A percentile compares a stretch with the other conserved stretches of the same genome.
Conservation (phyloP, 768 basidiomycete species). For the Udeniomyces megalosporus region DNA sequence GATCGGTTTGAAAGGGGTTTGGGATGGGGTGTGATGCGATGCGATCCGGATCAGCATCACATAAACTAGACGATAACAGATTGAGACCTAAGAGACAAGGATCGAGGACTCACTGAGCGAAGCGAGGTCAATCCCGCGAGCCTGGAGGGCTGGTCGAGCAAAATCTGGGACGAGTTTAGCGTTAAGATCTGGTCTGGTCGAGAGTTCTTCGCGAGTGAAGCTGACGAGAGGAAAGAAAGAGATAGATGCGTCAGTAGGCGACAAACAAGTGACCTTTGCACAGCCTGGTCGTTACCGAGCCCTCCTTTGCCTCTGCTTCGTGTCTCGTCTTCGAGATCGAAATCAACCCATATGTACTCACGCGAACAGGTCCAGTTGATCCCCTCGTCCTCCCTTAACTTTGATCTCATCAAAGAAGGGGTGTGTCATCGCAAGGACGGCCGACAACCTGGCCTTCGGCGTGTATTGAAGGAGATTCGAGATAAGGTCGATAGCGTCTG, state of each 20-base stretch:
- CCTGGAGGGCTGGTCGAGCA: conserved; percentile 62
- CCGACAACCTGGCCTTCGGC: conserved; percentile 77
- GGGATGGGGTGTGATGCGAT: too few species aligned
- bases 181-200: conserved; percentile 87
- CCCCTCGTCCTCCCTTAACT: conserved; percentile 73
- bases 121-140: not conserved
- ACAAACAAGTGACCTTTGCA: not conserved
- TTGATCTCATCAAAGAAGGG: conserved; percentile 90
- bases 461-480: conserved; percentile 92
- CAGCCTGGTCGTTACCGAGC: too few species aligned
- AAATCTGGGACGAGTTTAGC: conserved; percentile 77
- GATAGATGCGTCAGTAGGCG: not conserved
- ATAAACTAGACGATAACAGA: too few species aligned
- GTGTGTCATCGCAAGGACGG: conserved; percentile 83
- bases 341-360: conserved; percentile 36
- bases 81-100: not conserved
- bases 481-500: conserved; percentile 93
- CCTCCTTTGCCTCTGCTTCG: too few species aligned
- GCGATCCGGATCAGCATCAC: too few species aligned
- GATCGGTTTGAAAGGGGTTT: too few species aligned
- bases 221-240: not conserved
- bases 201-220: conserved; percentile 50
- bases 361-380: conserved; percentile 87
- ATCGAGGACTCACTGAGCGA: not conserved
- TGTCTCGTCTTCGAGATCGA: too few species aligned